A percentile compares a stretch with the other conserved stretches of the same genome.
Evolutionary conservation across 23 red algal genomes (phyloP).

Genomic region (Gracilaria gracilis): DNA sequence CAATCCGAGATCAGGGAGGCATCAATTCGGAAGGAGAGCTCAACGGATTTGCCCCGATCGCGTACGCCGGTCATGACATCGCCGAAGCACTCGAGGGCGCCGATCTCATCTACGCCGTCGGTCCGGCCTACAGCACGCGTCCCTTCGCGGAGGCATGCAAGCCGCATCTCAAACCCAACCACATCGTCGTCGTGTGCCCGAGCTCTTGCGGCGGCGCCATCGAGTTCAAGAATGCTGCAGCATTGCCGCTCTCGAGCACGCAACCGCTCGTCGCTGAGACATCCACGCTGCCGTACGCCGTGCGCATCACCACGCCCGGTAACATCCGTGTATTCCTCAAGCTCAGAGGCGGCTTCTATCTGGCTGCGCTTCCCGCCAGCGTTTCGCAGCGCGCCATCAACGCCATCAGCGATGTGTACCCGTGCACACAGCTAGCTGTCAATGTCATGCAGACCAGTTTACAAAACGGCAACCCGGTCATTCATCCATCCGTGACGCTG

Average conservation of each 20-base stretch:
- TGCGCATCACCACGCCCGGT: background rate
- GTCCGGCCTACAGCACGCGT: conserved; percentile 25
- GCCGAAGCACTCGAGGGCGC: background rate
- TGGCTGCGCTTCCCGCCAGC: background rate
- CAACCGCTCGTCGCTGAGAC: conserved; percentile 34
- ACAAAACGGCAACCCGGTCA: conserved; percentile 27
- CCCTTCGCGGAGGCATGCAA: conserved; percentile 25
- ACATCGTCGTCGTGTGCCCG: conserved; percentile 19
- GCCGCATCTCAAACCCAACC: conserved; percentile 11
- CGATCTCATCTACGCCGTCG: conserved; percentile 16
- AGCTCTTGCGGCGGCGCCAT: conserved; percentile 31
- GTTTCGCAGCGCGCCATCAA: background rate
- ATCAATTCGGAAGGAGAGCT: conserved; percentile 8
- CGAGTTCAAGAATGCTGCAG: background rate
- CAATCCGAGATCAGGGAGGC: background rate
- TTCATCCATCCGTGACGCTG: conserved; percentile 16
- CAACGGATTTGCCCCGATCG: conserved; percentile 3
- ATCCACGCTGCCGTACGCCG: conserved; percentile 22
- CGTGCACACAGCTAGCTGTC: background rate
- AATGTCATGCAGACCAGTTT: conserved; percentile 17
- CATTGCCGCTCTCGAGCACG: background rate
- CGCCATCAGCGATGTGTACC: background rate
- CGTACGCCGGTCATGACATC: conserved; percentile 5
- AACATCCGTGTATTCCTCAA: conserved; percentile 28
- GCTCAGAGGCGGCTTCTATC: conserved; percentile 10